These are phyloP conservation scores for Kwoniella heveanensis DNA, from an alignment of 768 basidiomycete genomes.

Conservation along the genomic window DNA sequence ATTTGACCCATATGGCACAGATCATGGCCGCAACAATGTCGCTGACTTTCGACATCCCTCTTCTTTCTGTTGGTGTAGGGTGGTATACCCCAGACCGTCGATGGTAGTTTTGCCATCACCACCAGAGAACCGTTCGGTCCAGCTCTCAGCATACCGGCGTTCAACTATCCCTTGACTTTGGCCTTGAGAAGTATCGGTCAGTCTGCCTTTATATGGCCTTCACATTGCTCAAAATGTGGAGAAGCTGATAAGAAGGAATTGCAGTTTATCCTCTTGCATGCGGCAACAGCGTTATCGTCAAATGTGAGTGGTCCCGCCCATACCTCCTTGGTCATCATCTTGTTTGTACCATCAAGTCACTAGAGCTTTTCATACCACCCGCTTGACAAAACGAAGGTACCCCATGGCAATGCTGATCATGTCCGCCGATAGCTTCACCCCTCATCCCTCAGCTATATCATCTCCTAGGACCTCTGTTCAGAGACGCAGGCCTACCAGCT, in stretches of 20 bases:
- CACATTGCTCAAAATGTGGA: not conserved
- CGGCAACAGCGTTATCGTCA: conserved; percentile 57
- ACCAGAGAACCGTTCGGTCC: conserved; percentile 48
- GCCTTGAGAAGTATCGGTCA: conserved; percentile 40
- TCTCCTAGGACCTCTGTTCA: conserved; percentile 54
- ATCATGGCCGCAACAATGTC: too few species aligned
- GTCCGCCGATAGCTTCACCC: conserved; percentile 41
- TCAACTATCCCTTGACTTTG: conserved; percentile 44
- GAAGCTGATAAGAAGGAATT: not conserved
- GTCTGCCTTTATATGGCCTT: not conserved
- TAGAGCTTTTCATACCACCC: too few species aligned
- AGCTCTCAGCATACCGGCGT: conserved; percentile 43
- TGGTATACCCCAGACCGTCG: conserved; percentile 39
- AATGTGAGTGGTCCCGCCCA: conserved; percentile 27
- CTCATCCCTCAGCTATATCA: conserved; percentile 53
- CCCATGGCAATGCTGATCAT: not conserved
- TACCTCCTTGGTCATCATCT: too few species aligned
- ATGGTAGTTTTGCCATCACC: conserved; percentile 30
- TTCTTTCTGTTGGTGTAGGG: too few species aligned
- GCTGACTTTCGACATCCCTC: not conserved
- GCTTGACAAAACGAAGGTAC: too few species aligned
- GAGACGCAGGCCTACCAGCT: conserved; percentile 64
- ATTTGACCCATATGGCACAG: not conserved
- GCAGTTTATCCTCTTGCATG: conserved; percentile 56
- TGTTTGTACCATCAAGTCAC: too few species aligned